phyloP scores from a whole-genome alignment of 23 red algal genomes.

The Gracilaria domingensis region DNA sequence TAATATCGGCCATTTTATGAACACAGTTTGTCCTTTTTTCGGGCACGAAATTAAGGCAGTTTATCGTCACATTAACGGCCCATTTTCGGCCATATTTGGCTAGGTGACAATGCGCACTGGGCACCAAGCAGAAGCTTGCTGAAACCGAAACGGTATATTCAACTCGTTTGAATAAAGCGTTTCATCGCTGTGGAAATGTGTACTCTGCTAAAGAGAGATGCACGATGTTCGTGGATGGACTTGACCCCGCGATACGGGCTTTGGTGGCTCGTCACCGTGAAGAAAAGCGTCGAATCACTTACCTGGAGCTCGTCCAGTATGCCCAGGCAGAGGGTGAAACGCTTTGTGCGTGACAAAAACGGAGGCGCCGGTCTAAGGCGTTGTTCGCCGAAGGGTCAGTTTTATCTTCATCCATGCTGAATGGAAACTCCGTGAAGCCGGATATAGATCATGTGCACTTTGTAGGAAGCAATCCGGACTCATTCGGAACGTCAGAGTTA shows the following conservation, averaged over 20 bases:
- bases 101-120: no score
- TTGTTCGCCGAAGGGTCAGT: not conserved
- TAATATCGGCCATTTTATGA: no score
- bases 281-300: not conserved
- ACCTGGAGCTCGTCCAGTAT: slow-evolving; percentile 15
- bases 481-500: not conserved
- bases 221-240: slow-evolving; percentile 44
- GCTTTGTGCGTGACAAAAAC: not conserved
- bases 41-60: no score
- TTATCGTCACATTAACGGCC: no score
- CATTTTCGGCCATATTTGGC: no score
- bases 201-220: not conserved
- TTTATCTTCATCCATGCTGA: not conserved
- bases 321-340: slow-evolving; percentile 31
- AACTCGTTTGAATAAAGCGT: slow-evolving; percentile 24
- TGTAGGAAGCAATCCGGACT: not conserved
- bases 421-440: not conserved
- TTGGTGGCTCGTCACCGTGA: slow-evolving; percentile 2
- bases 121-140: not conserved
- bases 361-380: not conserved
- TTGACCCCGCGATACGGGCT: not conserved
- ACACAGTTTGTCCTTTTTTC: no score
- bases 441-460: not conserved
- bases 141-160: slow-evolving; percentile 48
- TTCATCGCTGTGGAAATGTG: slow-evolving; percentile 46